Evolutionary conservation across 257 asterid genomes (phyloP).

Genomic region (Catharanthus roseus): DNA sequence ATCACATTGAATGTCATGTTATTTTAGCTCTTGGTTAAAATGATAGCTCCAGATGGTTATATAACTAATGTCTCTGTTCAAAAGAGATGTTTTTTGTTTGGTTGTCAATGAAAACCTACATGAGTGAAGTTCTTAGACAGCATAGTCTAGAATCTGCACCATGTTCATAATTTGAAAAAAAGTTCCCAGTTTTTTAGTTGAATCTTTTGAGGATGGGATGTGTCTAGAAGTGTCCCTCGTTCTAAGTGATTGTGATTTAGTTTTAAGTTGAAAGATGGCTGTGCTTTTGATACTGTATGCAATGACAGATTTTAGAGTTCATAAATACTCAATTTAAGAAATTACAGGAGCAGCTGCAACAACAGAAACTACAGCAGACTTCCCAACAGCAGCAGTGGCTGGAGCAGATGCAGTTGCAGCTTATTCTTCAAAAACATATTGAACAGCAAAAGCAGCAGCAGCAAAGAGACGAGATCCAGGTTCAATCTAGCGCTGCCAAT

Average conservation of each 20-base stretch:
- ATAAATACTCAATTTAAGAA: constrained; percentile 5
- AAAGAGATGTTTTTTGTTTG: neutral
- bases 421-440: constrained; percentile 15
- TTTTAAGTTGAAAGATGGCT: neutral
- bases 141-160: neutral
- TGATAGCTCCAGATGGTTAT: neutral
- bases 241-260: neutral
- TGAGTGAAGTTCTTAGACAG: neutral
- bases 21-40: neutral
- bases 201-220: neutral
- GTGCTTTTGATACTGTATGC: neutral
- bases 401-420: constrained; percentile 22
- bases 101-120: neutral
- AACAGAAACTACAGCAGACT: constrained; percentile 9
- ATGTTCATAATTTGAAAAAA: neutral
- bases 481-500: constrained; percentile 8
- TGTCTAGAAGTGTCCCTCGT: neutral
- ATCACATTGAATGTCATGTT: too few species aligned
- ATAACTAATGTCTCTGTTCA: neutral
- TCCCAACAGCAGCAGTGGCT: constrained; percentile 18
- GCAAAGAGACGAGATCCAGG: constrained; percentile 16
- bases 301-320: neutral
- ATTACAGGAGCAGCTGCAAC: constrained; percentile 17
- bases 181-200: neutral
- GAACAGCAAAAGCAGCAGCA: constrained; percentile 18